Conservation (phyloP, 1,139 yeast genomes). For the Pichia sp. region DNA sequence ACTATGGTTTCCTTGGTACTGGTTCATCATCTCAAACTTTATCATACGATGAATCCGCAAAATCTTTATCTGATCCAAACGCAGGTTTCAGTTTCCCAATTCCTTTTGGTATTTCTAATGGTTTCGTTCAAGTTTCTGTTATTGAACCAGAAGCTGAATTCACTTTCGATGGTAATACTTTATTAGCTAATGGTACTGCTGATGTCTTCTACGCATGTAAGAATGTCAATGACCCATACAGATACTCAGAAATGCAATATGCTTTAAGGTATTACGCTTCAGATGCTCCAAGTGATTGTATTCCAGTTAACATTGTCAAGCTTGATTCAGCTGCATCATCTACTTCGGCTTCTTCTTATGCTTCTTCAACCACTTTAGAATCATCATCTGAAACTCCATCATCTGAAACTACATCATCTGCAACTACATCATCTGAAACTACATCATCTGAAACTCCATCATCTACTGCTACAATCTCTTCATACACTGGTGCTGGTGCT, state of each 20-base stretch:
- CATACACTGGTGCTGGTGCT: conserved; percentile 7
- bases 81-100: conserved; percentile 5
- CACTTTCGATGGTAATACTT: conserved; percentile 19
- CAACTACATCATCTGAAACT: conserved; percentile 12
- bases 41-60: conserved; percentile 11
- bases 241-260: conserved; percentile 17
- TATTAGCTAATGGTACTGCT: conserved; percentile 22
- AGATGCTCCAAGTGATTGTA: conserved; percentile 21
- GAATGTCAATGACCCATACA: conserved; percentile 26
- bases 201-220: conserved; percentile 26
- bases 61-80: conserved; percentile 3
- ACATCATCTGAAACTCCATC: conserved; percentile 9
- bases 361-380: conserved; percentile 14
- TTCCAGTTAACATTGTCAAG: conserved; percentile 11
- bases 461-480: background rate
- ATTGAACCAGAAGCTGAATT: conserved; percentile 4
- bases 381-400: conserved; percentile 12
- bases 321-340: background rate
- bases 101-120: conserved; percentile 5
- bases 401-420: conserved; percentile 9
- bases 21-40: conserved; percentile 9
- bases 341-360: background rate
- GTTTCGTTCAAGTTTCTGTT: conserved; percentile 19
- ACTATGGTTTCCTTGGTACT: conserved; percentile 36
- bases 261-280: conserved; percentile 23